Evolutionary conservation across 495 filamentous ascomycete species (phyloP).

Genomic region (Lepraria neglecta): DNA sequence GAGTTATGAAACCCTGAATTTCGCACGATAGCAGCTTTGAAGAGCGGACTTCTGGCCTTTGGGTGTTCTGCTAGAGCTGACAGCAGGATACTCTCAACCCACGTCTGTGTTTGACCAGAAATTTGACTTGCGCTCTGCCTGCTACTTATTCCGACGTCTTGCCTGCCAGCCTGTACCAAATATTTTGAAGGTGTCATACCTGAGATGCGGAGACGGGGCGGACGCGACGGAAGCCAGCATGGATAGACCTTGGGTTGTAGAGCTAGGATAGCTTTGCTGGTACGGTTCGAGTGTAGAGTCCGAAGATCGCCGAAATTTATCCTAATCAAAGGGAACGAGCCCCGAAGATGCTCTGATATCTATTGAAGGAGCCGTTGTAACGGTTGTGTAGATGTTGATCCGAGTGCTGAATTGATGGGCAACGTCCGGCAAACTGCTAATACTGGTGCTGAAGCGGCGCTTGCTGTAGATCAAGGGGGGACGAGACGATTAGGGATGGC

Average conservation of each 20-base stretch:
- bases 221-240: conserved; percentile 58
- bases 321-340: conserved; percentile 30
- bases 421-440: conserved; percentile 49
- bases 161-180: neutral
- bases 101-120: neutral
- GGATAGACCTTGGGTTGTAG: conserved; percentile 45
- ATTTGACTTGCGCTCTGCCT: neutral
- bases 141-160: neutral
- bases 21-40: neutral
- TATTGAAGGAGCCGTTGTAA: conserved; percentile 31
- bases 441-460: conserved; percentile 44
- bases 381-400: conserved; percentile 38
- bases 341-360: conserved; percentile 15
- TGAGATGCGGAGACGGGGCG: conserved; percentile 56
- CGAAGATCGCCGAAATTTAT: conserved; percentile 37
- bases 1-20: neutral
- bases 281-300: conserved; percentile 33
- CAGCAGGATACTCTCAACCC: neutral
- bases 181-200: conserved; percentile 44
- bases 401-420: conserved; percentile 51
- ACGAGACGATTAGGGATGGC: neutral
- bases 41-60: neutral
- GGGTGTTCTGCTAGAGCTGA: neutral
- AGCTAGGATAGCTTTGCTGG: conserved; percentile 31
- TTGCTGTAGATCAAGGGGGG: conserved; percentile 17